Base-by-base conservation (phyloP, 2,329 filamentous ascomycete species). In the Penicillium sp. region DNA sequence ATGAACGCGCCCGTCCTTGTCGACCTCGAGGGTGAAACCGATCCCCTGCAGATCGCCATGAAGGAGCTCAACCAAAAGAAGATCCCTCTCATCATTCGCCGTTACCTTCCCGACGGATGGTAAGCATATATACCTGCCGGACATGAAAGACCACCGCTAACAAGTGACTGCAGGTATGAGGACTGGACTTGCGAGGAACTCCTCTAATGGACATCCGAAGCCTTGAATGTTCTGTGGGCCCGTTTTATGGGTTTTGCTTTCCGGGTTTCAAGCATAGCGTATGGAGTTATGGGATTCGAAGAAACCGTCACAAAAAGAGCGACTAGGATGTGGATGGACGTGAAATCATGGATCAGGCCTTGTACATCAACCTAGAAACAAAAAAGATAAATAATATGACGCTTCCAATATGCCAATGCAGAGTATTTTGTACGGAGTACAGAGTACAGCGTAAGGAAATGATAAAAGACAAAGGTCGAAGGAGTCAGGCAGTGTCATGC, bases 151-250 rank as follows among this genome's bases (percentile, higher is more conserved):
- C 36, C 53, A 44, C 55, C 49, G 55, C 53, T 43, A 38, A 36
- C 58, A 32, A 51, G 31, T 16, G 21, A 22, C 27, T 49, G n/a
- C 63, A 93, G 89, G 79, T 97, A 97, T 76, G 94, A 99, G 82
- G 94, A 99, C 75, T 99, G 94, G 94, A 96, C 92, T 34, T 97
- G 92, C 77, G 94, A 97, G 77, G 94, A 99, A 77, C 81, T 97
- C 61, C 83, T 96, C 51, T 82, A 75, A 36, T 57, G 29, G 24
- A 39, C 9, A 45, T 40, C 24, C 45, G 50, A 44, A 50, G 36
- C 48, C 29, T 43, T 39, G 21, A 53, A 53, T 38, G 3, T 48
- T 62, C 57, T 61, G 58, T 56, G 43, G 57, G 54, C 50, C 45
- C 55, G 48, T 50, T 59, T 60, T 59, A 48, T 57, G 48, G 56